Conservation (phyloP, 371 early-diverging fungal species). For the Saksenaea vasiformis region DNA sequence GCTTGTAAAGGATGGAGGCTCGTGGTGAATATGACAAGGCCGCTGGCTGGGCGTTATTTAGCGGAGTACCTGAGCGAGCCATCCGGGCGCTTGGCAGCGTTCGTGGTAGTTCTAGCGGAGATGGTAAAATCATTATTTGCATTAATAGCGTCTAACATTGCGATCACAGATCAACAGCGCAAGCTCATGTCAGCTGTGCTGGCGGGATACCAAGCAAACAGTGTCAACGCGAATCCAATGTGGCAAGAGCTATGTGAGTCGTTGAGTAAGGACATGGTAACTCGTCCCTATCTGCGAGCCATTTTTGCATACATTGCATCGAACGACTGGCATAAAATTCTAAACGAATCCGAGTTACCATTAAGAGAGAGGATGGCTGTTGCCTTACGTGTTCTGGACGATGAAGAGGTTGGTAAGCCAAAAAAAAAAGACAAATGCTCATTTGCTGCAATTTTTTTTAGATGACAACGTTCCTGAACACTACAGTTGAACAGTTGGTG, state of each 20-base stretch:
- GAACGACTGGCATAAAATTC: constrained; percentile 72
- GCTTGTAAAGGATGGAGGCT: constrained; percentile 61
- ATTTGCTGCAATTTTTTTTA: constrained; percentile 14
- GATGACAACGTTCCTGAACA: constrained; percentile 56
- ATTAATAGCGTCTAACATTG: neutral
- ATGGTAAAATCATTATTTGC: constrained; percentile 36
- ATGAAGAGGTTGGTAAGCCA: constrained; percentile 57
- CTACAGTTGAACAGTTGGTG: constrained; percentile 49
- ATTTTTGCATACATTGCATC: constrained; percentile 81
- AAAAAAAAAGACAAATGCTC: neutral
- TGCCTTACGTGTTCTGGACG: constrained; percentile 75
- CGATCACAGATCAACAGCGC: constrained; percentile 64
- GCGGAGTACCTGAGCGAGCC: constrained; percentile 73
- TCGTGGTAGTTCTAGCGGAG: constrained; percentile 28
- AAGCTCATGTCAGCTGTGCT: constrained; percentile 79
- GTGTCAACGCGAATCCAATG: constrained; percentile 34
- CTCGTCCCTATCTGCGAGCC: constrained; percentile 72
- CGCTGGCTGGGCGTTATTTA: constrained; percentile 86
- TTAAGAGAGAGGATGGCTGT: constrained; percentile 76
- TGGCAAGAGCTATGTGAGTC: constrained; percentile 69
- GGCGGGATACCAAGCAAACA: constrained; percentile 59
- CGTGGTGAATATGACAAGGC: constrained; percentile 77
- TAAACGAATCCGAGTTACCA: constrained; percentile 63
- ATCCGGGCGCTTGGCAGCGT: constrained; percentile 66
- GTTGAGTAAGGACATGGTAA: constrained; percentile 62